A percentile compares a stretch with the other conserved stretches of the same genome.
phyloP scores from a whole-genome alignment of 108 stramenopile genomes.

The Skeletonema grethae region DNA sequence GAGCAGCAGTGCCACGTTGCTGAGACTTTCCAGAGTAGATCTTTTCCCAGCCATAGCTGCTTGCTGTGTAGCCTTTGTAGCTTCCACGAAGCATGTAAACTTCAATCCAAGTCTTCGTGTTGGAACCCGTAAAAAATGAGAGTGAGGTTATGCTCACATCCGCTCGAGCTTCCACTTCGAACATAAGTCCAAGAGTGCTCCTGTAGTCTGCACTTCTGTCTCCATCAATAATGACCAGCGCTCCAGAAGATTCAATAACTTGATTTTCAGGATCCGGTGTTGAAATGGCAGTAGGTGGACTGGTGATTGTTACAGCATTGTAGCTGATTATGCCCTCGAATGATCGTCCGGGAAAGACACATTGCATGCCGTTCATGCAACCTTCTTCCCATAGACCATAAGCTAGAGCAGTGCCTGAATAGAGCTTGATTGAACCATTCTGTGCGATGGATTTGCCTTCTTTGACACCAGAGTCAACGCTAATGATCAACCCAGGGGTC shows the following conservation, averaged over 20 bases:
- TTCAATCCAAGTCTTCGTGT: neutral
- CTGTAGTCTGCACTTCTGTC: too few relatives aligned
- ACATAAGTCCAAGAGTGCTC: neutral
- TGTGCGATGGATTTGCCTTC: neutral
- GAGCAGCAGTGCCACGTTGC: too few relatives aligned
- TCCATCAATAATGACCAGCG: too few relatives aligned
- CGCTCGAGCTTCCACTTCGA: neutral
- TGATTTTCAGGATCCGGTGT: too few relatives aligned
- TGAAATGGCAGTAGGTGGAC: too few relatives aligned
- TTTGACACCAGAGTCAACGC: neutral
- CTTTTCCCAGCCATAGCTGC: too few relatives aligned
- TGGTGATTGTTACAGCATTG: neutral
- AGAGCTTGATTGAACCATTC: neutral
- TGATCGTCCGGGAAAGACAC: neutral
- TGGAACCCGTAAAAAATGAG: neutral
- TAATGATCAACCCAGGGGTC: neutral
- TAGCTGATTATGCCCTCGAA: neutral
- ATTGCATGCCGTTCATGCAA: neutral
- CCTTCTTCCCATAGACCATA: neutral
- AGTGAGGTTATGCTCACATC: neutral
- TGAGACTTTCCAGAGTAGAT: too few relatives aligned
- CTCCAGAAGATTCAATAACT: too few relatives aligned
- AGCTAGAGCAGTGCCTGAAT: neutral
- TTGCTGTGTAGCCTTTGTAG: too few relatives aligned
- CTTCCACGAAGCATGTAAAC: neutral